Conservation (phyloP, 495 filamentous ascomycete genomes). For the Rostrohypoxylon terebratum region DNA sequence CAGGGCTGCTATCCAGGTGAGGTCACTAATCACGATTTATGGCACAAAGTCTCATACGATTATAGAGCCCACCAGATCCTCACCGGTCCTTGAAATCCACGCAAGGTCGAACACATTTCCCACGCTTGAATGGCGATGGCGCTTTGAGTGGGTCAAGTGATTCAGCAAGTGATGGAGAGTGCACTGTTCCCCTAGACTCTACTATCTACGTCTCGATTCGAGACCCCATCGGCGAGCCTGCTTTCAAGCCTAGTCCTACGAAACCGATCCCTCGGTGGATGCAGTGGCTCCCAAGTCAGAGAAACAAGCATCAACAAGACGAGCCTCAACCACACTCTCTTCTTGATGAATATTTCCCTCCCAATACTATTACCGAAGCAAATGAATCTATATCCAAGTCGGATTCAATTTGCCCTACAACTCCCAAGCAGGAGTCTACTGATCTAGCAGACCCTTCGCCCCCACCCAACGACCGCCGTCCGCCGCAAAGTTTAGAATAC, state of each 20-base stretch:
- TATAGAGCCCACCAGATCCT: constrained; percentile 16
- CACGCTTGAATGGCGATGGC: constrained; percentile 24
- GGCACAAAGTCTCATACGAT: background rate
- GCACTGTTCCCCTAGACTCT: constrained; percentile 34
- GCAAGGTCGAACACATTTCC: constrained; percentile 13
- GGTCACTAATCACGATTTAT: background rate
- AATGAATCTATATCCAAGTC: background rate
- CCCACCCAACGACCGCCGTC: background rate
- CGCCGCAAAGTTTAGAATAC: background rate
- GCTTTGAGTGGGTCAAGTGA: constrained; percentile 27
- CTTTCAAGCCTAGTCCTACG: constrained; percentile 57
- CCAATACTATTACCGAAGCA: background rate
- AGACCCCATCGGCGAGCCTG: constrained; percentile 54
- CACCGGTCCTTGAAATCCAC: background rate
- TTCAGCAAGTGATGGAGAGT: constrained; percentile 25
- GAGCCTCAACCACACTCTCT: constrained; percentile 42
- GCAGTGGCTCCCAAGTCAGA: constrained; percentile 50
- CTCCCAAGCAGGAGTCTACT: background rate
- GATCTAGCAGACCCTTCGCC: background rate
- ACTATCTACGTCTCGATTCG: constrained; percentile 56
- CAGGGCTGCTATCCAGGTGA: constrained; percentile 18
- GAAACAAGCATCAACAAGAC: background rate
- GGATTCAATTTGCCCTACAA: constrained; percentile 29
- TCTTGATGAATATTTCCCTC: constrained; percentile 49
- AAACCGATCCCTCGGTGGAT: constrained; percentile 63